Conservation (phyloP, 2,329 filamentous ascomycete genomes). For the Penicillium sp. region DNA sequence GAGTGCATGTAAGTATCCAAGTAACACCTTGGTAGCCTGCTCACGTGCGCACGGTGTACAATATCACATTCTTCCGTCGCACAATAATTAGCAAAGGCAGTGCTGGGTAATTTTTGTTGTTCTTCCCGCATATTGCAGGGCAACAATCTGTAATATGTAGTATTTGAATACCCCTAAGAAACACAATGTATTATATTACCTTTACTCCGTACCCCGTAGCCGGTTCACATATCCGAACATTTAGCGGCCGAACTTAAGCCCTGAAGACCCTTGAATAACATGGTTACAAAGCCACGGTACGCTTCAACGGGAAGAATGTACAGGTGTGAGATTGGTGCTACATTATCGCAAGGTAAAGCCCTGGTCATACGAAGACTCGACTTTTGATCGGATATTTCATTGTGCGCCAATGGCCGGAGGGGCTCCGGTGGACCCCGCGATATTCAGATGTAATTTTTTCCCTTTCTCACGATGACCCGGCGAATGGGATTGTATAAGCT, state of each 20-base stretch:
- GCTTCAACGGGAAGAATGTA: background rate
- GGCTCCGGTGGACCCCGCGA: slow-evolving; percentile 25
- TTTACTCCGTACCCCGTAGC: slow-evolving; percentile 6
- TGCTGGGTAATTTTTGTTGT: background rate
- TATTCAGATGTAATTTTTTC: slow-evolving; percentile 9
- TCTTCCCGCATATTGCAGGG: background rate
- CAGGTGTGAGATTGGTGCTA: background rate
- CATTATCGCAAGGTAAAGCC: background rate
- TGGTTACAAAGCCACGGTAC: background rate
- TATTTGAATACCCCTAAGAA: background rate
- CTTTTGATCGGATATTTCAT: slow-evolving; percentile 11
- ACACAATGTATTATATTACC: slow-evolving; percentile 8
- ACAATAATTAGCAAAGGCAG: slow-evolving; percentile 8
- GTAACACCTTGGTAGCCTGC: background rate
- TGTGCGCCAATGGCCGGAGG: slow-evolving; percentile 13
- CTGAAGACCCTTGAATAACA: background rate
- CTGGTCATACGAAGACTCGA: background rate
- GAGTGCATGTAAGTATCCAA: background rate
- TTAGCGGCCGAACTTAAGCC: slow-evolving; percentile 2
- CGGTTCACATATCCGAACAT: slow-evolving; percentile 9
- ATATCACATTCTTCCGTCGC: slow-evolving; percentile 22
- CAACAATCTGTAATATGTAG: background rate
- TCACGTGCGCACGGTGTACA: slow-evolving; percentile 4
- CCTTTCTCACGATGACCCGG: background rate
- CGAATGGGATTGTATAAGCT: background rate